Base-by-base conservation (phyloP, 176 grass and related monocot species). In the Juncus effusus region DNA sequence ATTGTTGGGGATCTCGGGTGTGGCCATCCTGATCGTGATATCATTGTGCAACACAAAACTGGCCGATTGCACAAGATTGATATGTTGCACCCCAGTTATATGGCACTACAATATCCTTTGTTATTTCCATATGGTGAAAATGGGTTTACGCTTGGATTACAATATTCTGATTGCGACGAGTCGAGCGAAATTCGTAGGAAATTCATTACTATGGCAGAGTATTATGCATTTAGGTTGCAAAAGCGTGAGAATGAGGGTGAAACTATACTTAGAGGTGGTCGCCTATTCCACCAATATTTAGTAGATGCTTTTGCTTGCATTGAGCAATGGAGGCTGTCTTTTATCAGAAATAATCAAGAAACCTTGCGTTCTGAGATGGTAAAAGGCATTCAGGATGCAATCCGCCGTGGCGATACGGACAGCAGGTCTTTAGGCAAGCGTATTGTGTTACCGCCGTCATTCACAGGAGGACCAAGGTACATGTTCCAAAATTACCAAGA, bases 151-250 rank as follows among this genome's bases (percentile, higher is more conserved):
- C 5, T 2, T 15, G 37, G n/a, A 0, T 58, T 61, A 2, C 55
- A 37, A 11, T 7, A 45, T 4, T 0, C 1, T 12, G 0, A 0
- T 42, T 0, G 5, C 5, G 49, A 2, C 0, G 19, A 3, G 0
- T 1, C 0, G 0, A 42, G 3, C 5, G 64, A n/a, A n/a, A n/a
- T n/a, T n/a, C n/a, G n/a, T n/a, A n/a, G n/a, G n/a, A n/a, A n/a
- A n/a, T n/a, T n/a, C 0, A 5, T 42, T 0, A 28, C 35, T 0
- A 76, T 0, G n/a, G n/a, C n/a, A n/a, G n/a, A n/a, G n/a, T n/a
- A n/a, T n/a, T n/a, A n/a, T n/a, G n/a, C n/a, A n/a, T 76, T 41
- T 9, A 0, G 15, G 0, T 11, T 47, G 0, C 74, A 77, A 4
- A 65, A 68, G 0, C 28, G 51, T 0, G 0, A 0, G 0, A 37